Evolutionary conservation across 768 basidiomycete genomes (phyloP), one percentile per base, ranked within the genome.

Genomic region (Naematelia aurantialba): DNA sequence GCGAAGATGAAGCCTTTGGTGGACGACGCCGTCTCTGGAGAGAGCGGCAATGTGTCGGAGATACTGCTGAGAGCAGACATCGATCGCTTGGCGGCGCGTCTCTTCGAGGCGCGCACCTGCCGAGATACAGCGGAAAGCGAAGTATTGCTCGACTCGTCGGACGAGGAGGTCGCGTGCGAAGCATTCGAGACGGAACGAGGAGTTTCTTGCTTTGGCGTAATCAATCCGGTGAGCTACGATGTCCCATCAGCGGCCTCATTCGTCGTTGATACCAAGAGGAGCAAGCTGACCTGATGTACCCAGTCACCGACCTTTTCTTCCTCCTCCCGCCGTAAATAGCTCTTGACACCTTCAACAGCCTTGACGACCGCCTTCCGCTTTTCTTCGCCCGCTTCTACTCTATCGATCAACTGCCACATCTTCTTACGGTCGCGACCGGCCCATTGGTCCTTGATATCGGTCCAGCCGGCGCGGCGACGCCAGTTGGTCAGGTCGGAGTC

Each of bases 401-500:
- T 14, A 31, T 64, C 60, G 11, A 73, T 62, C 45, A 73, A 50
- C n/a, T 17, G 24, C 42, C 46, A 39, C 67, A 70, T 69, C 31
- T 39, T 27, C 5, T 63, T 55, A 29, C 56, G 25, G 50, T 61
- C 45, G 4, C 63, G 60, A 2, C 44, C 44, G 21, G 51, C 34
- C n/a, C 54, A 67, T 1, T 51, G 55, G n/a, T 69, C 58, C 53
- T 63, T 59, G 17, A 70, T 56, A 12, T 62, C 61, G 4, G 67
- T 64, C 72, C 72, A 73, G 22, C 72, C 72, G 17, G 59, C 30
- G 17, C 72, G 52, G 4, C 69, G 61, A 3, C 72, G 59, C 62
- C 69, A 73, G 49, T 73, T 73, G 17, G 69, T 69, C 42, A 73
- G 44, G 49, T 73, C 67, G 19, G 34, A 34, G 19, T 70, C 67